Percentiles rank a stretch among this genome's conserved stretches.
These are phyloP conservation scores for Wickerhamiella lipophila DNA, from an alignment of 805 yeast species.

Conservation along the genomic window DNA sequence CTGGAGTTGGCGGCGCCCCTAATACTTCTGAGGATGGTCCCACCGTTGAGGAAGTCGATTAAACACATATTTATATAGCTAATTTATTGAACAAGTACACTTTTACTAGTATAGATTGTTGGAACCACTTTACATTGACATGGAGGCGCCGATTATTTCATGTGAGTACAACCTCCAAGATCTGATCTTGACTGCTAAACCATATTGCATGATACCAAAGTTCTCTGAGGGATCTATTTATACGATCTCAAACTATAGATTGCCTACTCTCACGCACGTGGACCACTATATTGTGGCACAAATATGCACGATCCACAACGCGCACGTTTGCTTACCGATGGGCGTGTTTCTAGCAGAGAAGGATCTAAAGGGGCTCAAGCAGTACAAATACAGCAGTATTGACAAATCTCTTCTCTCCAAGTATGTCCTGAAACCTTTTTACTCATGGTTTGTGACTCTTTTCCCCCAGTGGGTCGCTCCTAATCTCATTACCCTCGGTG, in stretches of 20 bases:
- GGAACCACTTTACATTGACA: too few species aligned
- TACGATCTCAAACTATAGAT: too few species aligned
- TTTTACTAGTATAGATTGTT: too few species aligned
- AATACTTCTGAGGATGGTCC: conserved; percentile 46
- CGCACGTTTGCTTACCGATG: conserved; percentile 14
- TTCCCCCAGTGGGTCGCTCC: conserved; percentile 83
- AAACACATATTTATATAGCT: conserved; percentile 21
- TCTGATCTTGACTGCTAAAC: too few species aligned
- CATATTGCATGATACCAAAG: too few species aligned
- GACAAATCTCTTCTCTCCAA: conserved; percentile 71
- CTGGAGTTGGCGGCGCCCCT: conserved; percentile 49
- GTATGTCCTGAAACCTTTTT: conserved; percentile 67
- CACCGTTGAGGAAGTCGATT: conserved; percentile 73
- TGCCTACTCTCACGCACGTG: too few species aligned
- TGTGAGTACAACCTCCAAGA: too few species aligned
- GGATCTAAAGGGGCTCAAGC: conserved; percentile 23
- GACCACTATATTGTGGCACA: too few species aligned
- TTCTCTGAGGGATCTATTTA: too few species aligned
- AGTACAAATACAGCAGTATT: conserved; percentile 37
- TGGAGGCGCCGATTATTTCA: too few species aligned
- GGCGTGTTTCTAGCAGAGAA: conserved; percentile 21
- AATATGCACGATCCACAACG: background rate
- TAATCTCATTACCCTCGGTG: conserved; percentile 68
- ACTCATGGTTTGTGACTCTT: conserved; percentile 55
- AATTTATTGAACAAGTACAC: too few species aligned